These are phyloP conservation scores for Ballota nigra DNA, from an alignment of 257 asterid species.

Conservation along the genomic window DNA sequence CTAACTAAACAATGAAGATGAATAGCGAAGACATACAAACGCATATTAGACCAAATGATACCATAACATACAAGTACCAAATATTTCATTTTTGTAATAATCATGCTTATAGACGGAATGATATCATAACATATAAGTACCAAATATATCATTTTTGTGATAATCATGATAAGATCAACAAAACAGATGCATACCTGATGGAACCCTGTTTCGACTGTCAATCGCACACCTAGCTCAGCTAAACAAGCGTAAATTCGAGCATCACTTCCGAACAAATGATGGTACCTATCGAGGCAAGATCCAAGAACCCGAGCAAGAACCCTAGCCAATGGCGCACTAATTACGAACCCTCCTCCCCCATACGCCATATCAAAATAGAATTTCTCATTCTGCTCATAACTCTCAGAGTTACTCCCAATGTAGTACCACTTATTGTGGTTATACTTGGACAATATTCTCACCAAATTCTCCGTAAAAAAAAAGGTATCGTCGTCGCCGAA, in stretches of 20 bases:
- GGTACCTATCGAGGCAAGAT: conserved; percentile 69
- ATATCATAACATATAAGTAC: neutral
- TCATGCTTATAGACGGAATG: neutral
- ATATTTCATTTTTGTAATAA: too few species aligned
- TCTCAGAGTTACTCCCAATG: conserved; percentile 61
- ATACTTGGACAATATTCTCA: conserved; percentile 55
- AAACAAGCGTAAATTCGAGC: conserved; percentile 72
- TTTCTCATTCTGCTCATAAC: conserved; percentile 69
- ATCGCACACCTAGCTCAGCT: conserved; percentile 70
- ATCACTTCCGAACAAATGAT: conserved; percentile 79
- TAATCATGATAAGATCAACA: conserved; percentile 1
- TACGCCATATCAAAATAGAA: conserved; percentile 70
- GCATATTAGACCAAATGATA: too few species aligned
- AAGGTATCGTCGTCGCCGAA: conserved; percentile 82
- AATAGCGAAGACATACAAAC: too few species aligned
- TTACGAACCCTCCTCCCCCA: conserved; percentile 83
- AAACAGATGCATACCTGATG: conserved; percentile 57
- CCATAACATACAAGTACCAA: too few species aligned
- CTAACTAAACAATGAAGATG: too few species aligned
- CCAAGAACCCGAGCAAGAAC: conserved; percentile 61
- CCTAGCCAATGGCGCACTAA: conserved; percentile 72
- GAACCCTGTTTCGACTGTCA: conserved; percentile 72
- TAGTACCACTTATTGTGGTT: conserved; percentile 61
- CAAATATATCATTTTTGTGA: neutral
- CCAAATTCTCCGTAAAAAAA: conserved; percentile 57